These are phyloP conservation scores for Rhodotorula kratochvilovae DNA, from an alignment of 768 basidiomycete genomes.

Conservation along the genomic window DNA sequence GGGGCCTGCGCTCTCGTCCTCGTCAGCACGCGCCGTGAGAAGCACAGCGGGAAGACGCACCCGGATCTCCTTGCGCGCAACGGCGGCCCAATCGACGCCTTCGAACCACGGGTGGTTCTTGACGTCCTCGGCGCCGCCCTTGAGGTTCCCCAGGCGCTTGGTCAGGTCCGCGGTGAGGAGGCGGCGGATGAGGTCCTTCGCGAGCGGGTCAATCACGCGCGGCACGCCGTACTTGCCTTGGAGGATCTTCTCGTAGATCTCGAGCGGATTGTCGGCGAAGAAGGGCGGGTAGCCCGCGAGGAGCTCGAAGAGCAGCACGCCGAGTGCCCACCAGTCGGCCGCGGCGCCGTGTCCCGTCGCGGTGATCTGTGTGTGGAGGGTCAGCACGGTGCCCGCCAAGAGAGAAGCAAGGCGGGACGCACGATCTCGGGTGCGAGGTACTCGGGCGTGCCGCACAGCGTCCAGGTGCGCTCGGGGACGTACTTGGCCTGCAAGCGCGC, in stretches of 20 bases:
- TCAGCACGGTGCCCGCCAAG: conserved; percentile 51
- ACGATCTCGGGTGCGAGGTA: conserved; percentile 92
- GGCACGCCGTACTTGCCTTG: conserved; percentile 85
- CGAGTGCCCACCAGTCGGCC: conserved; percentile 99
- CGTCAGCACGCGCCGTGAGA: not conserved
- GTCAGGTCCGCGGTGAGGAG: conserved; percentile 88
- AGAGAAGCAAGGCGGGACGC: not conserved
- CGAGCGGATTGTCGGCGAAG: conserved; percentile 56
- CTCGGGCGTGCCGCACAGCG: conserved; percentile 90
- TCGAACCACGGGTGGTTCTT: conserved; percentile 86
- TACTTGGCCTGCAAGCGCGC: conserved; percentile 63
- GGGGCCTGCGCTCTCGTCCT: conserved; percentile 59
- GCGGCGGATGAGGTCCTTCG: conserved; percentile 77
- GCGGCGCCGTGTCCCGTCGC: conserved; percentile 97
- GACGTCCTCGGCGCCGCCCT: conserved; percentile 73
- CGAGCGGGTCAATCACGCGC: conserved; percentile 78
- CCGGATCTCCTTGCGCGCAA: conserved; percentile 79
- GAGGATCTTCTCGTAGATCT: conserved; percentile 96
- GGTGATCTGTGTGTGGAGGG: conserved; percentile 63
- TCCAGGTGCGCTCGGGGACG: conserved; percentile 96
- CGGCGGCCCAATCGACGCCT: conserved; percentile 68
- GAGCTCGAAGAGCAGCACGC: conserved; percentile 97
- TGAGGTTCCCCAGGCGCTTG: conserved; percentile 86
- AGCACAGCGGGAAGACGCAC: conserved; percentile 61
- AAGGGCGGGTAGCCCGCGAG: conserved; percentile 80